These are phyloP conservation scores for Myriosclerotinia curreyana DNA, from an alignment of 2,329 filamentous ascomycete species.

Conservation along the genomic window DNA sequence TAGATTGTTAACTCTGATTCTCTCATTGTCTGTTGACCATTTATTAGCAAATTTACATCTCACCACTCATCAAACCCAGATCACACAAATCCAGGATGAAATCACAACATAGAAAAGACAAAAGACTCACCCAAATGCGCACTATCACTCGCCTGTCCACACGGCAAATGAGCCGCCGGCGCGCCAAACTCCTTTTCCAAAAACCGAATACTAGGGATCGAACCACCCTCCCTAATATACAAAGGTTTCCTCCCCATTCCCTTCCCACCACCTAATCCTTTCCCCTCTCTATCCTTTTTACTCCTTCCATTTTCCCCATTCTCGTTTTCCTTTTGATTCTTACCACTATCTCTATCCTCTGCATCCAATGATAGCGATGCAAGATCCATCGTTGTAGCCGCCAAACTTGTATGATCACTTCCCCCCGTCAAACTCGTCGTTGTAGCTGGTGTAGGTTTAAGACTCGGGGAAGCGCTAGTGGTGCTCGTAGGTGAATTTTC, in stretches of 20 bases:
- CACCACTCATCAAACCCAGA: not conserved
- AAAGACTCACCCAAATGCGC: conserved; percentile 64
- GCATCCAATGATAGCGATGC: conserved; percentile 10
- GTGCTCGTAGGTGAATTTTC: conserved; percentile 25
- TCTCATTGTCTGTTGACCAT: conserved; percentile 67
- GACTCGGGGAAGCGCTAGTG: conserved; percentile 27
- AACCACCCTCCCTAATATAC: conserved; percentile 93
- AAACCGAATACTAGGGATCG: conserved; percentile 91
- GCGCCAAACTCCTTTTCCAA: conserved; percentile 91
- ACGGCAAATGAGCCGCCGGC: conserved; percentile 87
- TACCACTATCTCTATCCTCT: not conserved
- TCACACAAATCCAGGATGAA: not conserved
- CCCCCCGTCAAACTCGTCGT: conserved; percentile 50
- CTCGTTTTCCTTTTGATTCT: not conserved
- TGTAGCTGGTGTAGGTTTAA: conserved; percentile 48
- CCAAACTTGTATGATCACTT: conserved; percentile 40
- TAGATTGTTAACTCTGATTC: conserved; percentile 82
- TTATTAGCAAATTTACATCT: not conserved
- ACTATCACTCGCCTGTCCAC: conserved; percentile 89
- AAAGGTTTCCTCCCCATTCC: conserved; percentile 58
- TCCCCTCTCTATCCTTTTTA: not conserved
- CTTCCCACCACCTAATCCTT: conserved; percentile 17
- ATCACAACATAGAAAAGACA: not conserved
- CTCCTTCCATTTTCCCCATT: not conserved
- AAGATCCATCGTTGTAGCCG: conserved; percentile 32